Base-by-base conservation (phyloP, 148 eudicot genomes). In the Amaranthus palmeri region DNA sequence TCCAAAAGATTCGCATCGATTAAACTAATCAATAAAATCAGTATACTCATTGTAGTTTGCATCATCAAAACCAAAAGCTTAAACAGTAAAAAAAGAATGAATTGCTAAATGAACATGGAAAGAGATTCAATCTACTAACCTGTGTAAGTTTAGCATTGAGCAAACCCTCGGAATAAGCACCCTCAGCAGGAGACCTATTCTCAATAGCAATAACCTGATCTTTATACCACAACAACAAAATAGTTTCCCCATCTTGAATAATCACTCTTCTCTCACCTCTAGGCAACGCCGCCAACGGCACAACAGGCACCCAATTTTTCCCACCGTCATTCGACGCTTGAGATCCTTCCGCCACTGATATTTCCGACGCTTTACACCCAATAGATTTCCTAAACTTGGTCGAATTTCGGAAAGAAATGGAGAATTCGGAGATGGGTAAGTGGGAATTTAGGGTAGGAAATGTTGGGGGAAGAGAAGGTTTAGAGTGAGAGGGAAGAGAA, bases 111-210 rank as follows among this genome's bases (percentile, higher is more conserved):
- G 53, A 18, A 14, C 25, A 6, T 4, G 10, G 42, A 36, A 7
- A 75, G 44, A 7, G 53, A 53, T 5, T 4, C 5, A 17, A 58
- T n/a, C 48, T 10, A 36, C 10, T 36, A 25, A 93, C 98, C 90
- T 91, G 89, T 42, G 98, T 93, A 76, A 93, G 96, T 84, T 91
- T 93, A 72, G 98, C 98, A 80, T 93, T 93, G 62, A 93, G 79
- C 82, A 93, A 82, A 44, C 98, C 98, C 80, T 93, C 98, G 72
- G 67, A 81, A 56, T 93, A 93, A 71, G 98, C 98, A 36, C 98
- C 98, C 73, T 93, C 98, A 74, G 98, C 98, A 79, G 98, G 98
- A 1, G 97, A 91, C 78, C 91, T 73, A 72, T 93, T 93, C 81
- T 93, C 98, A 57, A 93, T 91, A 40, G 98, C 98, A 64, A 82